Percentiles rank a stretch among this genome's conserved stretches.
Conservation (phyloP, 441 rosid species). For the Omphalea diandra region DNA sequence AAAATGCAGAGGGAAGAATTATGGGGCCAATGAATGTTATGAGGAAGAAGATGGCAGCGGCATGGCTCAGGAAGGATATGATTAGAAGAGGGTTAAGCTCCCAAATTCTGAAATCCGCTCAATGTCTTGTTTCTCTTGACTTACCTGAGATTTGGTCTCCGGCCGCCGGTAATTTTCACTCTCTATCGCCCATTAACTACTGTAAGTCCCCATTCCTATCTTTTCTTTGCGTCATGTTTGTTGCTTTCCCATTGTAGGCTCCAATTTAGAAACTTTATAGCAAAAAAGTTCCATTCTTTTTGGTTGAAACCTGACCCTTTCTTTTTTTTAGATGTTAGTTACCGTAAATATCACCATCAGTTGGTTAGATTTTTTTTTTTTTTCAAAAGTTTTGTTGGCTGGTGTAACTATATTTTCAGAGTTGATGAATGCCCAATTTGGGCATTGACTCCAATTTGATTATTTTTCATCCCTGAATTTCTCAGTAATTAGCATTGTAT, state of each 20-base stretch:
- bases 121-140: slow-evolving; percentile 78
- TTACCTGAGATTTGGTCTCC: slow-evolving; percentile 71
- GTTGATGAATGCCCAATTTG: not conserved
- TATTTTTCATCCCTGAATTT: not conserved
- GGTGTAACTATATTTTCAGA: not conserved
- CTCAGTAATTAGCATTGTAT: not conserved
- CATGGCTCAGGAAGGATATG: not conserved
- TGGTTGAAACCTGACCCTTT: not conserved
- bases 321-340: not conserved
- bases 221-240: not conserved
- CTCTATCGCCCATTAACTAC: slow-evolving; percentile 23
- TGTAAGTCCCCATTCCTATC: slow-evolving; percentile 29
- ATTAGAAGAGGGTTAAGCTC: slow-evolving; percentile 9
- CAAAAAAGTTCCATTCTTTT: too few relatives aligned
- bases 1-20: not conserved
- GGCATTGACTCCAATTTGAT: too few relatives aligned
- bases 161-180: slow-evolving; percentile 17
- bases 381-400: not conserved
- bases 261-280: too few relatives aligned
- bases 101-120: slow-evolving; percentile 57
- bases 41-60: not conserved
- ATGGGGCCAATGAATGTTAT: not conserved
- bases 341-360: not conserved
- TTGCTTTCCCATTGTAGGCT: not conserved
- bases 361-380: too few relatives aligned